A percentile compares a stretch with the other conserved stretches of the same genome.
phyloP scores from a whole-genome alignment of 2,329 filamentous ascomycete genomes.

The Arthrobotrys musiformis region DNA sequence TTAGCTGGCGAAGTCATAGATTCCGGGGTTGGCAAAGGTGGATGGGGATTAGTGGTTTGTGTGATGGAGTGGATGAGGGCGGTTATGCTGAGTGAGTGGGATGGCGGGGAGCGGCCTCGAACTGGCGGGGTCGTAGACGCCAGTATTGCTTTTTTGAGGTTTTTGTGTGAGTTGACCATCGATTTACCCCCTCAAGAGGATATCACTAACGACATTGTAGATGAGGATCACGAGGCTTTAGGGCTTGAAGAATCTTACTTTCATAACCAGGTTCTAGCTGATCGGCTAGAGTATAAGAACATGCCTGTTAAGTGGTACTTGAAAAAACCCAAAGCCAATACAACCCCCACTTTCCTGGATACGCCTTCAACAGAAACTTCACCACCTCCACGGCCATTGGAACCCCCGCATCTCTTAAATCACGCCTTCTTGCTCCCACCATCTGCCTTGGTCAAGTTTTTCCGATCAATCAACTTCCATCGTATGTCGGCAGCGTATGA shows the following conservation, averaged over 20 bases:
- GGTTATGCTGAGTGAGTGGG: constrained; percentile 82
- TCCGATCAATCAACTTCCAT: constrained; percentile 86
- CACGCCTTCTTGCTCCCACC: constrained; percentile 83
- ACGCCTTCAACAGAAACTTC: neutral
- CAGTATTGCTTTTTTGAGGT: constrained; percentile 77
- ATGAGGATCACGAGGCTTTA: constrained; percentile 72
- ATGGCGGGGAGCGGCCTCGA: constrained; percentile 76
- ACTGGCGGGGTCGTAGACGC: constrained; percentile 79
- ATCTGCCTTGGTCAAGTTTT: constrained; percentile 79
- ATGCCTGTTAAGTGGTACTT: constrained; percentile 78
- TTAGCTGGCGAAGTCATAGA: constrained; percentile 70
- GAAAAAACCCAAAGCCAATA: constrained; percentile 64
- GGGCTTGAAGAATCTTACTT: constrained; percentile 77
- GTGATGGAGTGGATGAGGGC: constrained; percentile 77
- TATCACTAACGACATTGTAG: constrained; percentile 62
- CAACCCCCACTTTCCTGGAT: constrained; percentile 5
- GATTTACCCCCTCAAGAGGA: neutral
- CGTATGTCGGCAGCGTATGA: constrained; percentile 85
- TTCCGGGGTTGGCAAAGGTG: constrained; percentile 67
- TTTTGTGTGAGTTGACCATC: constrained; percentile 72
- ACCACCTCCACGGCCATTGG: constrained; percentile 61
- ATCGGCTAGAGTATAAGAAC: constrained; percentile 78
- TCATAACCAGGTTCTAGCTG: constrained; percentile 77
- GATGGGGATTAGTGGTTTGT: constrained; percentile 61
- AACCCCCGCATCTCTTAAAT: constrained; percentile 78